These are phyloP conservation scores for Schoenoplectus triqueter DNA, from an alignment of 202 grass and related monocot species.

Conservation along the genomic window DNA sequence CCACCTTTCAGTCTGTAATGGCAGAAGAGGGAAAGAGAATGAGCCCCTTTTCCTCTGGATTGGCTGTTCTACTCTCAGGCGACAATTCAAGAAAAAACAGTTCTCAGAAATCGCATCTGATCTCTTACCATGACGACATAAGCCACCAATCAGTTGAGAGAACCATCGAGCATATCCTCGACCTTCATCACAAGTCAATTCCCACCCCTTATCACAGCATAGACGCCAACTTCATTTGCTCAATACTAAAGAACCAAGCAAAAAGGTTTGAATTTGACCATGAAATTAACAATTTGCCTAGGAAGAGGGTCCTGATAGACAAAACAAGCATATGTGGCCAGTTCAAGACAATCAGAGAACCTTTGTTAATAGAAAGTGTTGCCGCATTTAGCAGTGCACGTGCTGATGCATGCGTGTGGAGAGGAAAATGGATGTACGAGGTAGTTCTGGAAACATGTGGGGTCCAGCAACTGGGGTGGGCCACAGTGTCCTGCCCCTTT, in stretches of 20 bases:
- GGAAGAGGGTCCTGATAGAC: constrained; percentile 57
- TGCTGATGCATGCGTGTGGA: constrained; percentile 61
- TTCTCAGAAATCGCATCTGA: constrained; percentile 73
- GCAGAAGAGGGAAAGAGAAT: constrained; percentile 59
- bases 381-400: constrained; percentile 71
- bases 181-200: constrained; percentile 70
- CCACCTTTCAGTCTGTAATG: constrained; percentile 43
- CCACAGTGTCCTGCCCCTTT: constrained; percentile 58
- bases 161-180: constrained; percentile 78
- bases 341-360: constrained; percentile 65
- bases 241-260: constrained; percentile 55
- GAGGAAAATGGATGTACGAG: constrained; percentile 93
- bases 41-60: constrained; percentile 63
- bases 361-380: constrained; percentile 68
- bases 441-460: constrained; percentile 77
- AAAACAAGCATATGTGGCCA: constrained; percentile 59
- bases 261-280: constrained; percentile 52
- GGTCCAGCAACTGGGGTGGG: constrained; percentile 84
- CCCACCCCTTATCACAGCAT: constrained; percentile 38
- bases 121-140: constrained; percentile 79
- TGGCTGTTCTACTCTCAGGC: constrained; percentile 70
- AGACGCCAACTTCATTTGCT: constrained; percentile 55
- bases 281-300: constrained; percentile 32
- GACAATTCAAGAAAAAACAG: constrained; percentile 49
- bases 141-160: constrained; percentile 64